Evolutionary conservation across 2,329 filamentous ascomycete species (phyloP).

Genomic region (Penicillium glabrum): DNA sequence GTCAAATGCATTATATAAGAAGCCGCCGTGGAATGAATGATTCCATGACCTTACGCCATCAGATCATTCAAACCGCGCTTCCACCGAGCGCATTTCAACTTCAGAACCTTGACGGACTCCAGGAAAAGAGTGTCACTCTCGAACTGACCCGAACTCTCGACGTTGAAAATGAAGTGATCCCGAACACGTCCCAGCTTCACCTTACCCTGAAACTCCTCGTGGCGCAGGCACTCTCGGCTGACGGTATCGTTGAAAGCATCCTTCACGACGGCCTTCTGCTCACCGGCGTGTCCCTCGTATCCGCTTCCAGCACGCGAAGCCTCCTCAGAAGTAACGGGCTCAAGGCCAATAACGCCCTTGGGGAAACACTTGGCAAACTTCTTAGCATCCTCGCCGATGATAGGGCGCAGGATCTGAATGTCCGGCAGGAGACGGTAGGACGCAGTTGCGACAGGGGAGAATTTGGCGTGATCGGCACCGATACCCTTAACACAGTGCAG

Average conservation of each 20-base stretch:
- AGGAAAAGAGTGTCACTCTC: slow-evolving; percentile 92
- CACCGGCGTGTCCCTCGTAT: slow-evolving; percentile 73
- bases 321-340: slow-evolving; percentile 69
- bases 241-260: slow-evolving; percentile 95
- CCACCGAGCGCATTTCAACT: slow-evolving; percentile 68
- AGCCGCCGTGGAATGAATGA: slow-evolving; percentile 6
- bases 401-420: slow-evolving; percentile 80
- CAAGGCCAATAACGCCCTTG: slow-evolving; percentile 77
- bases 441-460: slow-evolving; percentile 92
- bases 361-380: slow-evolving; percentile 93
- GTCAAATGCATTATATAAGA: slow-evolving; percentile 37
- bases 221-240: slow-evolving; percentile 85
- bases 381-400: slow-evolving; percentile 79
- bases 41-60: slow-evolving; percentile 29
- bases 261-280: slow-evolving; percentile 81
- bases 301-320: slow-evolving; percentile 59
- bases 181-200: slow-evolving; percentile 86
- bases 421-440: slow-evolving; percentile 87
- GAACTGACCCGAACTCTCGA: slow-evolving; percentile 95
- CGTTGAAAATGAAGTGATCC: slow-evolving; percentile 96
- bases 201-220: slow-evolving; percentile 91
- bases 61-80: slow-evolving; percentile 47
- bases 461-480: slow-evolving; percentile 93
- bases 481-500: slow-evolving; percentile 96
- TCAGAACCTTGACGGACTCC: slow-evolving; percentile 81